Evolutionary conservation across 805 yeast genomes (phyloP).

Genomic region (Sungouiozyma ichnusensis): DNA sequence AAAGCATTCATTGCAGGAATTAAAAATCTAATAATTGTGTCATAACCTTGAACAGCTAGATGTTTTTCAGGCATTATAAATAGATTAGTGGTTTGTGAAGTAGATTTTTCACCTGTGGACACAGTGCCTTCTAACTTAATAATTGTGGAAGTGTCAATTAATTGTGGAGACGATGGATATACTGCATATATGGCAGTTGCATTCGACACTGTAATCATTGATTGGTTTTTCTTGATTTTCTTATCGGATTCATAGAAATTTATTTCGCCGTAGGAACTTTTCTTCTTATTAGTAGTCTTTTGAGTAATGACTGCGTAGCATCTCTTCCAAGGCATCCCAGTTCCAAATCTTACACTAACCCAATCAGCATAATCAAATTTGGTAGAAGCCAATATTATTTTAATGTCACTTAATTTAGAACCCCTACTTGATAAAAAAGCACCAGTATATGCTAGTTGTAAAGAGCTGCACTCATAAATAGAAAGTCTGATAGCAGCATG

Average conservation of each 20-base stretch:
- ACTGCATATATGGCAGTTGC: slow-evolving; percentile 76
- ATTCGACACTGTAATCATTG: slow-evolving; percentile 67
- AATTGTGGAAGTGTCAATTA: slow-evolving; percentile 81
- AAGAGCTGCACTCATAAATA: slow-evolving; percentile 64
- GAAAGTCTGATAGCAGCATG: slow-evolving; percentile 72
- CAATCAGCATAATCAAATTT: slow-evolving; percentile 85
- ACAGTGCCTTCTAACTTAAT: slow-evolving; percentile 82
- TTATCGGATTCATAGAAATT: slow-evolving; percentile 78
- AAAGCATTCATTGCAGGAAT: slow-evolving; percentile 64
- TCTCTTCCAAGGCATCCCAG: slow-evolving; percentile 96
- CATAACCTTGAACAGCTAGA: slow-evolving; percentile 60
- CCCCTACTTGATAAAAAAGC: slow-evolving; percentile 91
- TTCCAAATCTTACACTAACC: slow-evolving; percentile 89
- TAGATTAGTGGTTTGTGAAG: slow-evolving; percentile 37
- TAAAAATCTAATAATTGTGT: slow-evolving; percentile 60
- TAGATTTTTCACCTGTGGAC: slow-evolving; percentile 41
- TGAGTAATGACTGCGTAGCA: slow-evolving; percentile 87
- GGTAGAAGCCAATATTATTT: slow-evolving; percentile 74
- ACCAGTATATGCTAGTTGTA: slow-evolving; percentile 95
- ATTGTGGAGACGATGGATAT: slow-evolving; percentile 75
- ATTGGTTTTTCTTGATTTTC: slow-evolving; percentile 51
- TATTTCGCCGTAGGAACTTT: slow-evolving; percentile 47
- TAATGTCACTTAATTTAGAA: slow-evolving; percentile 72
- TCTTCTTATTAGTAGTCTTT: slow-evolving; percentile 35
- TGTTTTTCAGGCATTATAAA: slow-evolving; percentile 63